A percentile compares a stretch with the other conserved stretches of the same genome.
phyloP scores from a whole-genome alignment of 352 stramenopile species.

The Globisporangium lucens region DNA sequence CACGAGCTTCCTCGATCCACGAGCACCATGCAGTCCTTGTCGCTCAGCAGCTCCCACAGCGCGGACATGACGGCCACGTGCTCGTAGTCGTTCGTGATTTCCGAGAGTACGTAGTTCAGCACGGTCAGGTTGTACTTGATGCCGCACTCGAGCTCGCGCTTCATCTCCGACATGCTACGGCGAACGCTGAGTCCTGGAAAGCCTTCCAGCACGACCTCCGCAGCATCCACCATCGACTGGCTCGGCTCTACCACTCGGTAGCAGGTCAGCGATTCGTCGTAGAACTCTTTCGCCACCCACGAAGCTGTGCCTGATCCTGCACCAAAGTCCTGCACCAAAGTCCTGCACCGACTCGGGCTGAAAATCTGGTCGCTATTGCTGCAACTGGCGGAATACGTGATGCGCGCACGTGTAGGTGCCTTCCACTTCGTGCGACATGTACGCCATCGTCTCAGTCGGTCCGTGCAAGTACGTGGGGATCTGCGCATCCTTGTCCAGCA shows the following conservation, averaged over 20 bases:
- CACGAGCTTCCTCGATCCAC: slow-evolving; percentile 79
- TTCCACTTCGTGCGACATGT: slow-evolving; percentile 74
- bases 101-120: slow-evolving; percentile 70
- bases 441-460: slow-evolving; percentile 68
- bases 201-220: slow-evolving; percentile 61
- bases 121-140: slow-evolving; percentile 79
- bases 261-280: slow-evolving; percentile 46
- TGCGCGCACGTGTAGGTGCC: slow-evolving; percentile 63
- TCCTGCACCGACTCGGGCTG: slow-evolving; percentile 64
- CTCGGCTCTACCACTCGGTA: slow-evolving; percentile 82
- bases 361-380: slow-evolving; percentile 52
- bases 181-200: slow-evolving; percentile 76
- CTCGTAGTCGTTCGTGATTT: slow-evolving; percentile 84
- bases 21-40: slow-evolving; percentile 67
- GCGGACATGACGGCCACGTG: slow-evolving; percentile 71
- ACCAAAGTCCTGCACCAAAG: slow-evolving; percentile 62
- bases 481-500: slow-evolving; percentile 61
- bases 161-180: slow-evolving; percentile 69
- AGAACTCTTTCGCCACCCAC: slow-evolving; percentile 78
- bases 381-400: slow-evolving; percentile 66
- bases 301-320: slow-evolving; percentile 67
- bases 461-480: slow-evolving; percentile 68
- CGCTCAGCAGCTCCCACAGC: slow-evolving; percentile 77
- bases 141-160: slow-evolving; percentile 63
- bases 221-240: slow-evolving; percentile 84